phyloP scores from a whole-genome alignment of 2,329 filamentous ascomycete species.

The Nakataea oryzae region DNA sequence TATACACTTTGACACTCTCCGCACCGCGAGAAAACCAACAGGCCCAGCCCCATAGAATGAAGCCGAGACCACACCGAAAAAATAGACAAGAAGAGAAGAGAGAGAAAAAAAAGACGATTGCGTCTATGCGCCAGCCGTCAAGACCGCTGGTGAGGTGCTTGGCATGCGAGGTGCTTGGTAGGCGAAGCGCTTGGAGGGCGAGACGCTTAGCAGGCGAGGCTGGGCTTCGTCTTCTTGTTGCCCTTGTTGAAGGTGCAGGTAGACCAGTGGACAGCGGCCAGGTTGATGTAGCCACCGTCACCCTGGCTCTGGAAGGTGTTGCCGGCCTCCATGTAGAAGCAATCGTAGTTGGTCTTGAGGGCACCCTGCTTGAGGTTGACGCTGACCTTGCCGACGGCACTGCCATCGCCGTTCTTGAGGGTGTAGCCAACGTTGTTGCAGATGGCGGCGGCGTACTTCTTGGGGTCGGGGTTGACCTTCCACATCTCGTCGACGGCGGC shows the following conservation, averaged over 20 bases:
- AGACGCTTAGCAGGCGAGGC: background rate
- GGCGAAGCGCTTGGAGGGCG: too few relatives aligned
- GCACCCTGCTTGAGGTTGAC: background rate
- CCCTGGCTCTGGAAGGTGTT: background rate
- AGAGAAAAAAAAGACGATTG: background rate
- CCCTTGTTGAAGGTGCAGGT: background rate
- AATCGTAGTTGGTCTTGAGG: background rate
- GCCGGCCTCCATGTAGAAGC: background rate
- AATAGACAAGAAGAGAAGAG: background rate
- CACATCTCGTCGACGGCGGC: background rate
- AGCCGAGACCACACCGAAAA: background rate
- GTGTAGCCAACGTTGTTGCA: constrained; percentile 1
- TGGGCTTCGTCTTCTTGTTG: background rate
- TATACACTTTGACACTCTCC: background rate
- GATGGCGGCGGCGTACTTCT: background rate
- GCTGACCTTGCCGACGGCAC: background rate
- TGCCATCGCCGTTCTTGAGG: background rate
- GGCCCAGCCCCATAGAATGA: too few relatives aligned
- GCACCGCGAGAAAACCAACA: too few relatives aligned
- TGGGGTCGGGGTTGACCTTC: background rate
- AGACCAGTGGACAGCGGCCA: background rate
- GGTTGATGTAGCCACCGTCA: background rate
- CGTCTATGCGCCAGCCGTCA: background rate
- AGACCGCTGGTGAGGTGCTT: too few relatives aligned
- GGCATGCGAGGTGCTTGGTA: too few relatives aligned